These are phyloP conservation scores for Melaleuca quinquenervia DNA, from an alignment of 345 rosid species.

Conservation along the genomic window DNA sequence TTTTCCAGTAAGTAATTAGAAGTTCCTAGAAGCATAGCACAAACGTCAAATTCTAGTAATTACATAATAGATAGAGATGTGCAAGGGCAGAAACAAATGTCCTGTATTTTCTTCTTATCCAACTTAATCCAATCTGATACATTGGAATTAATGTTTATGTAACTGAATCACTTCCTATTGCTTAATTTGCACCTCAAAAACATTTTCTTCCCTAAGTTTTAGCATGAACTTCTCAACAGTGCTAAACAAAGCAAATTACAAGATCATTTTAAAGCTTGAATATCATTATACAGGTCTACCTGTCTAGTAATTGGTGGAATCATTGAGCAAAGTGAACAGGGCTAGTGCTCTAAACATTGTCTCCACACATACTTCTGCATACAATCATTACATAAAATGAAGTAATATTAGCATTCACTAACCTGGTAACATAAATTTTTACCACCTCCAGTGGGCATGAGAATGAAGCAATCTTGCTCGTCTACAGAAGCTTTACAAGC, in stretches of 20 bases:
- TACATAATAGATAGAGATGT: fast-evolving
- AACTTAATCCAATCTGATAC: too few relatives aligned
- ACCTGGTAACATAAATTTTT: slow-evolving; percentile 97
- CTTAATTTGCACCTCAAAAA: too few relatives aligned
- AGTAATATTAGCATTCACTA: slow-evolving; percentile 4
- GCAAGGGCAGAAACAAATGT: fast-evolving
- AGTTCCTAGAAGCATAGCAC: not conserved
- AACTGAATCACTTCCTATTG: too few relatives aligned
- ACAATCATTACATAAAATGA: not conserved
- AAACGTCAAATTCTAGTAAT: not conserved
- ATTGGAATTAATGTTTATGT: too few relatives aligned
- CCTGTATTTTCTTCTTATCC: not conserved
- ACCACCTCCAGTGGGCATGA: slow-evolving; percentile 95
- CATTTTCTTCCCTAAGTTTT: too few relatives aligned
- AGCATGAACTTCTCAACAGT: not conserved
- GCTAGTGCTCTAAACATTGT: not conserved
- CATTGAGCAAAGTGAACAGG: not conserved
- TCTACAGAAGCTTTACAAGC: slow-evolving; percentile 65
- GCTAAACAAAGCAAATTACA: not conserved
- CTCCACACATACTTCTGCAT: not conserved
- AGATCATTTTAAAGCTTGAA: not conserved
- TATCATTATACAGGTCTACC: fast-evolving
- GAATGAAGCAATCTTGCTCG: slow-evolving; percentile 72
- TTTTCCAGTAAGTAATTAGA: not conserved
- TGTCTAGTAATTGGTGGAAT: not conserved